Evolutionary conservation across 2,329 filamentous ascomycete genomes (phyloP), one percentile per base, ranked within the genome.

Genomic region (Calonectria honghensis): DNA sequence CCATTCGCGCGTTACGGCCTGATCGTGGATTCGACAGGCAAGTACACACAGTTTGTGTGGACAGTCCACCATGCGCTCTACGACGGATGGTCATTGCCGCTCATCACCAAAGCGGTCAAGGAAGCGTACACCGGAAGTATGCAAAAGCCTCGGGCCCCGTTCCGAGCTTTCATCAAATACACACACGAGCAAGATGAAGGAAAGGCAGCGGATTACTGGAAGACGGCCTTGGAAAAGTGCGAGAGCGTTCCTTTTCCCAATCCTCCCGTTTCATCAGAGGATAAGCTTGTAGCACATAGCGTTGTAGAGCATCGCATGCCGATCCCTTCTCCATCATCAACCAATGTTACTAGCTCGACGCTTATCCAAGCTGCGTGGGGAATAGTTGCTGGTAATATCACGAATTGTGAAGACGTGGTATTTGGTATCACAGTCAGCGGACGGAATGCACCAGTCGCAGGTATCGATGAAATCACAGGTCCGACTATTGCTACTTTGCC

Each of bases 51-150:
- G 75, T 35, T 83, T 14, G 68, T 81, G 4, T 82, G 80, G 74
- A 80, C 79, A 0, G 66, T 80, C 6, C 82, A 83, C n/a, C 82
- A 83, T 59, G 77, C 81, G 1, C 51, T 83, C 6, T 83, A 82
- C 20, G 82, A 84, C 66, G 81, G 80, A 27, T 82, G 80, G 77
- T 78, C 81, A 3, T 54, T 80, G 16, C 51, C 52, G 16, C 68
- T 79, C 0, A 73, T 81, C 18, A 37, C 77, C 37, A 66, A 77
- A 2, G 68, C 66, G 6, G 63, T 81, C 0, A n/a, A 70, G 6
- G 37, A 63, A 14, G 70, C 64, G 1, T 80, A 79, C 20, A 10
- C 31, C 2, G 70, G 74, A 3, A n/a, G 52, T 4, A 20, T 37
- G 10, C 16, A 32, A 16, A 32, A 67, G 24, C 3, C 18, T 0